A percentile compares a stretch with the other conserved stretches of the same genome.
These are phyloP conservation scores for Hemisphaericaspora nanyangensis DNA, from an alignment of 805 yeast species.

Conservation along the genomic window DNA sequence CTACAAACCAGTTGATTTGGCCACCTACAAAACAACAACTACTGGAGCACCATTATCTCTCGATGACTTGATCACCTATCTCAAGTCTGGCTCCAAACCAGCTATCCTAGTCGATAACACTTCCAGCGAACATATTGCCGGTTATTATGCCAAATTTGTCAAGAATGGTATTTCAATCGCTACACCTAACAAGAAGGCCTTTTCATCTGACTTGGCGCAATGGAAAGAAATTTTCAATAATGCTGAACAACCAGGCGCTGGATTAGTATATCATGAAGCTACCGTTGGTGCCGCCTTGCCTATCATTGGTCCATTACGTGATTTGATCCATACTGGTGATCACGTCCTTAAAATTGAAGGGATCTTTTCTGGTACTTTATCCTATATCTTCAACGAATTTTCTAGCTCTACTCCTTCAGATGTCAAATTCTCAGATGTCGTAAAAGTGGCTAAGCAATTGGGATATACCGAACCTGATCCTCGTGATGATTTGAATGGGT, in stretches of 20 bases:
- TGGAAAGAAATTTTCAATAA: conserved; percentile 74
- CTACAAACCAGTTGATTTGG: conserved; percentile 66
- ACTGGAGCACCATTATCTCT: conserved; percentile 49
- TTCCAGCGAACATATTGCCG: conserved; percentile 74
- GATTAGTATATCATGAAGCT: conserved; percentile 94
- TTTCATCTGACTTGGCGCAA: conserved; percentile 66
- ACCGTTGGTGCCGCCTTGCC: conserved; percentile 99
- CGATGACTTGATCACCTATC: conserved; percentile 55
- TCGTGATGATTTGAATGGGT: conserved; percentile 96
- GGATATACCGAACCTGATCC: conserved; percentile 99
- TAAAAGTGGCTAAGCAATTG: conserved; percentile 77
- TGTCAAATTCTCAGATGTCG: conserved; percentile 85
- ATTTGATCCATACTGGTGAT: conserved; percentile 89
- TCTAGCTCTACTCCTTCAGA: conserved; percentile 59
- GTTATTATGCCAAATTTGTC: conserved; percentile 70
- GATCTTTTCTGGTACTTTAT: conserved; percentile 91
- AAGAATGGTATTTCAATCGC: conserved; percentile 84
- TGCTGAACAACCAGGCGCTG: conserved; percentile 51
- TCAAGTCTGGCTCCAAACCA: conserved; percentile 67
- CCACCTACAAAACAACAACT: conserved; percentile 52
- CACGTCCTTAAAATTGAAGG: conserved; percentile 90
- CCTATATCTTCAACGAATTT: conserved; percentile 92
- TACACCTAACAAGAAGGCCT: conserved; percentile 97
- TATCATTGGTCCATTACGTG: conserved; percentile 81
- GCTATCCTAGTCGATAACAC: conserved; percentile 92